A percentile compares a stretch with the other conserved stretches of the same genome.
phyloP scores from a whole-genome alignment of 768 basidiomycete genomes.

The Butyriboletus loyo region DNA sequence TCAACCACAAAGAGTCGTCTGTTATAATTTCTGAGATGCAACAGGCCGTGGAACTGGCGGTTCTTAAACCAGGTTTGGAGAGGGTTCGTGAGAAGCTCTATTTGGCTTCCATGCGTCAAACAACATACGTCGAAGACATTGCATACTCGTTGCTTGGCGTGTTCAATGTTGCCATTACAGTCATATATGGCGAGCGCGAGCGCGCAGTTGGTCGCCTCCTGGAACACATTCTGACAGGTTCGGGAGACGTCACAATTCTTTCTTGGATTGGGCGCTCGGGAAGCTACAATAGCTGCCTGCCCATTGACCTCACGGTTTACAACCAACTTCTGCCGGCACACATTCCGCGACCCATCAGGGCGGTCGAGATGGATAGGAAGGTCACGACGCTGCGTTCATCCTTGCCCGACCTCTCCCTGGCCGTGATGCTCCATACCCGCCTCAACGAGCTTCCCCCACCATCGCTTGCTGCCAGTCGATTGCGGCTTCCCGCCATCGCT shows the following conservation, averaged over 20 bases:
- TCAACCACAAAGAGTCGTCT: slow-evolving; percentile 6
- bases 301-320: not conserved
- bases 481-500: slow-evolving; percentile 3
- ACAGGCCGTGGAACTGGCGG: not conserved
- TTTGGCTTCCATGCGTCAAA: not conserved
- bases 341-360: not conserved
- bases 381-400: not conserved
- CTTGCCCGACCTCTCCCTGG: not conserved
- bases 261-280: slow-evolving; percentile 4
- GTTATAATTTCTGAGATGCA: slow-evolving; percentile 1
- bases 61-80: not conserved
- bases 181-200: slow-evolving; percentile 9
- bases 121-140: slow-evolving; percentile 1
- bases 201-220: slow-evolving; percentile 6
- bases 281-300: slow-evolving; percentile 4
- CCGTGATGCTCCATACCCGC: not conserved
- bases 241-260: not conserved
- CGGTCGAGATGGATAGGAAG: not conserved
- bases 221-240: slow-evolving; percentile 4
- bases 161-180: not conserved
- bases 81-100: slow-evolving; percentile 10
- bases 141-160: slow-evolving; percentile 12
- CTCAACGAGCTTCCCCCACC: not conserved
- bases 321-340: not conserved
- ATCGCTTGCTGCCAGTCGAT: not conserved